Evolutionary conservation across 306 rosid species (phyloP).

Genomic region (Amphicarpaea edgeworthii): DNA sequence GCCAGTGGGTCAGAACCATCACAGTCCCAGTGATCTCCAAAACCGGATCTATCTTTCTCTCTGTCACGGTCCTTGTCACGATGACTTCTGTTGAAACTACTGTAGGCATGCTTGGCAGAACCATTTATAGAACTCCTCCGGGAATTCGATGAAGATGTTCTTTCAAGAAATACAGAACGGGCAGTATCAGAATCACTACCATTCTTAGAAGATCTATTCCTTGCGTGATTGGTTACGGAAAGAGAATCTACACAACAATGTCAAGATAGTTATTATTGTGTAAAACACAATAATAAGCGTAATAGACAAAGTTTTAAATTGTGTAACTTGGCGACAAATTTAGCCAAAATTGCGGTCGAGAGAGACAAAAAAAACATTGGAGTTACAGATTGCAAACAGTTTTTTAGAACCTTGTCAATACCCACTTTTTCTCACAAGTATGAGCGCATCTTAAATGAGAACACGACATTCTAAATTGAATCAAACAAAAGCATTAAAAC

Average conservation of each 20-base stretch:
- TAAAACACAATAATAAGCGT: not conserved
- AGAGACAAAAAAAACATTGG: not conserved
- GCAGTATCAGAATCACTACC: slow-evolving; percentile 69
- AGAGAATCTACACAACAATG: slow-evolving; percentile 63
- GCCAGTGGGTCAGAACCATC: slow-evolving; percentile 76
- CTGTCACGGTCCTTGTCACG: slow-evolving; percentile 98
- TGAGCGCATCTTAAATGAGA: not conserved
- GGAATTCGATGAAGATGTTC: slow-evolving; percentile 79
- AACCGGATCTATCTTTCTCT: slow-evolving; percentile 80
- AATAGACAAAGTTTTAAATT: not conserved
- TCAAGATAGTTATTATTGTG: slow-evolving; percentile 21
- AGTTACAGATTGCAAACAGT: not conserved
- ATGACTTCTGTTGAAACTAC: slow-evolving; percentile 90
- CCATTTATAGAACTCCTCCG: slow-evolving; percentile 85
- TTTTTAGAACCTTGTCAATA: not conserved
- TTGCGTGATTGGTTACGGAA: slow-evolving; percentile 56
- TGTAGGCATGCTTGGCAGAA: slow-evolving; percentile 91
- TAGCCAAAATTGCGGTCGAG: not conserved
- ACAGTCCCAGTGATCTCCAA: slow-evolving; percentile 79
- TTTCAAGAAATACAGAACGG: slow-evolving; percentile 79
- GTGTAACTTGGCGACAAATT: not conserved
- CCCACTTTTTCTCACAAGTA: not conserved
- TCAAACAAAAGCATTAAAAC: slow-evolving; percentile 1
- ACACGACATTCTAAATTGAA: not conserved
- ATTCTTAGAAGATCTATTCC: slow-evolving; percentile 74